phyloP scores from a whole-genome alignment of 1,284 basidiomycete species.

The Pisolithus thermaeus region DNA sequence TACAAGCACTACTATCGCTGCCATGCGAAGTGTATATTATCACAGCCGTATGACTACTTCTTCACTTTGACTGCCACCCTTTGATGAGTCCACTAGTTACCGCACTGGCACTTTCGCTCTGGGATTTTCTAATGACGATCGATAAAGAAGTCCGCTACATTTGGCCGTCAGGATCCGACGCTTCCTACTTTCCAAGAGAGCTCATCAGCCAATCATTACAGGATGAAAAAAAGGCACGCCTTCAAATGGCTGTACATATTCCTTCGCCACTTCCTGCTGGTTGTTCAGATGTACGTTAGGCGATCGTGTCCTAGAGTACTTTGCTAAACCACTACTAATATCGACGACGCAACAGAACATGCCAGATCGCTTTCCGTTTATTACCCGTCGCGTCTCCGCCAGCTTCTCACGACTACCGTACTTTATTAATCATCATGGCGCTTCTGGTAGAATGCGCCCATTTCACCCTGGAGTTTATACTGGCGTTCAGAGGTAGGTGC shows the following conservation, averaged over 20 bases:
- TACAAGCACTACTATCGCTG: neutral
- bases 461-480: conserved; percentile 9
- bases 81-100: conserved; percentile 11
- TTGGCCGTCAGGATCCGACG: conserved; percentile 17
- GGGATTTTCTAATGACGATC: conserved; percentile 15
- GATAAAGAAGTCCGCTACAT: conserved; percentile 15
- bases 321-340: neutral
- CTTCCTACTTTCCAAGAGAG: neutral
- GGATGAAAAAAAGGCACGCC: conserved; percentile 5
- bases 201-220: neutral
- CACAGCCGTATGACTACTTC: neutral
- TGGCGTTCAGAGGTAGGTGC: conserved; percentile 17
- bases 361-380: conserved; percentile 1
- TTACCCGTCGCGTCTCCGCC: conserved; percentile 2
- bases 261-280: conserved; percentile 9
- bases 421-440: conserved; percentile 3
- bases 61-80: too few relatives aligned
- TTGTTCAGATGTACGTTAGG: conserved; percentile 2
- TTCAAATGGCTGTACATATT: conserved; percentile 22
- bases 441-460: conserved; percentile 4
- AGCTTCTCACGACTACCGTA: conserved; percentile 11
- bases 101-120: conserved; percentile 12
- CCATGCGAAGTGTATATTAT: neutral
- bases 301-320: neutral
- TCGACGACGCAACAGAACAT: neutral